Percentiles rank a stretch among this genome's conserved stretches.
Conservation (phyloP, 345 rosid genomes). For the Kandelia obovata region DNA sequence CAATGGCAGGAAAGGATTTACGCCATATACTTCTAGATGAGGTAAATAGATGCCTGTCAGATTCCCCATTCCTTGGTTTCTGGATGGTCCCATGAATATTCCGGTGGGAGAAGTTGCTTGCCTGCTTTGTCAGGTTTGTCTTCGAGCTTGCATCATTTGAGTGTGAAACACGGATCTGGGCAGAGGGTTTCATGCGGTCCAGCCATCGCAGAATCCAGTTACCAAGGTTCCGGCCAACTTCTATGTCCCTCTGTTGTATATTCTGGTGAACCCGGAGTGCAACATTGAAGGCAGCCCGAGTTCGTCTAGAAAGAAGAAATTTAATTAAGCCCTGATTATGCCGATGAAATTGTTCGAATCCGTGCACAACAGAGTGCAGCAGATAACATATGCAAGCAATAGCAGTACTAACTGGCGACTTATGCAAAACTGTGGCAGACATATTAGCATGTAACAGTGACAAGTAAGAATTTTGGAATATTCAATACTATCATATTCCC, state of each 20-base stretch:
- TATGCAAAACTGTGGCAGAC: no score
- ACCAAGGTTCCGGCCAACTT: conserved; percentile 81
- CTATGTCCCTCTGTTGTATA: conserved; percentile 79
- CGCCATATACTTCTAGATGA: conserved; percentile 41
- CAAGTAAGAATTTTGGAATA: no score
- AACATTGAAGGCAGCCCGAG: conserved; percentile 54
- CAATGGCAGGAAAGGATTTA: conserved; percentile 52
- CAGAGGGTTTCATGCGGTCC: conserved; percentile 83
- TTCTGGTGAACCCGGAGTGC: conserved; percentile 64
- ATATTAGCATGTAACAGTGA: no score
- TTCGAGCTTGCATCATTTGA: conserved; percentile 27
- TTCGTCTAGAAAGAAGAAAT: conserved; percentile 44
- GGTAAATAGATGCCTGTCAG: conserved; percentile 51
- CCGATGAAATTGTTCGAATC: not conserved
- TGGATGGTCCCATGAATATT: conserved; percentile 39
- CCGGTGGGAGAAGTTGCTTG: conserved; percentile 28
- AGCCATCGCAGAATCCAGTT: conserved; percentile 90
- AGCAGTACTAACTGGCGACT: no score
- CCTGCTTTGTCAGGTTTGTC: conserved; percentile 40
- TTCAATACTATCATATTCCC: no score
- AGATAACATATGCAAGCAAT: not conserved
- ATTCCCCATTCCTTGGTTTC: conserved; percentile 41
- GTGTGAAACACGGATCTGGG: conserved; percentile 59
- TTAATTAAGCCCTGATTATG: not conserved
- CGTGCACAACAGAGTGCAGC: not conserved